Conservation (phyloP, 2,329 filamentous ascomycete species). For the Coniella lustricola region DNA sequence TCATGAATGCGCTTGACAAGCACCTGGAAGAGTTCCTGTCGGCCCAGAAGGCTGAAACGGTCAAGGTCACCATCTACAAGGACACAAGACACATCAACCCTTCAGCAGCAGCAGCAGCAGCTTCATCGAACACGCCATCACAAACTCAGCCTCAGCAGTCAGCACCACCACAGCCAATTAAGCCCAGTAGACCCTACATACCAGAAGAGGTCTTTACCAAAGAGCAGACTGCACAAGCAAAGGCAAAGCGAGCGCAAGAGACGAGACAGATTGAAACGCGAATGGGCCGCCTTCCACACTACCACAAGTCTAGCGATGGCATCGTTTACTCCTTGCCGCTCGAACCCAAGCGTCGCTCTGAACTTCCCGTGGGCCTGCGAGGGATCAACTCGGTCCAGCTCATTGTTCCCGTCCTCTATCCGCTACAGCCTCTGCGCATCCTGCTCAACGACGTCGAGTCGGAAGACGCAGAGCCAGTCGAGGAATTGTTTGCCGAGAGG, state of each 20-base stretch:
- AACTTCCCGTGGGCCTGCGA: conserved; percentile 55
- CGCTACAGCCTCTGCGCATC: conserved; percentile 59
- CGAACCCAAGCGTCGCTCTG: conserved; percentile 53
- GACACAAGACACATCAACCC: conserved; percentile 44
- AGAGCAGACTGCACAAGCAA: conserved; percentile 56
- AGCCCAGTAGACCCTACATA: conserved; percentile 26
- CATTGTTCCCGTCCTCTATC: conserved; percentile 64
- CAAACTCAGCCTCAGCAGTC: background rate
- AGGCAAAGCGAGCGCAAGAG: conserved; percentile 56
- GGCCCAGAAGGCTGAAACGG: conserved; percentile 62
- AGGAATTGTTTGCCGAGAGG: conserved; percentile 57
- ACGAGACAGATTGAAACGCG: conserved; percentile 68
- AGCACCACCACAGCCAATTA: background rate
- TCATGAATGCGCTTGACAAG: conserved; percentile 65
- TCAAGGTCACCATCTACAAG: conserved; percentile 59
- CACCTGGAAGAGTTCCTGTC: conserved; percentile 64
- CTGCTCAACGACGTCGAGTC: conserved; percentile 58
- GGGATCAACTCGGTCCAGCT: conserved; percentile 58
- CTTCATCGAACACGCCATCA: background rate
- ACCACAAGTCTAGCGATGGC: conserved; percentile 63
- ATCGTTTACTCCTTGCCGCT: conserved; percentile 64
- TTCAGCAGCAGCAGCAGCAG: conserved; percentile 12
- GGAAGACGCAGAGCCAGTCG: conserved; percentile 53
- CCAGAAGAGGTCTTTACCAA: conserved; percentile 45
- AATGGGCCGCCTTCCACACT: conserved; percentile 60